Percentiles rank a stretch among this genome's conserved stretches.
These are phyloP conservation scores for Pseudoscleropodium purum DNA, from an alignment of 225 moss, liverwort and hornwort genomes.

Conservation along the genomic window DNA sequence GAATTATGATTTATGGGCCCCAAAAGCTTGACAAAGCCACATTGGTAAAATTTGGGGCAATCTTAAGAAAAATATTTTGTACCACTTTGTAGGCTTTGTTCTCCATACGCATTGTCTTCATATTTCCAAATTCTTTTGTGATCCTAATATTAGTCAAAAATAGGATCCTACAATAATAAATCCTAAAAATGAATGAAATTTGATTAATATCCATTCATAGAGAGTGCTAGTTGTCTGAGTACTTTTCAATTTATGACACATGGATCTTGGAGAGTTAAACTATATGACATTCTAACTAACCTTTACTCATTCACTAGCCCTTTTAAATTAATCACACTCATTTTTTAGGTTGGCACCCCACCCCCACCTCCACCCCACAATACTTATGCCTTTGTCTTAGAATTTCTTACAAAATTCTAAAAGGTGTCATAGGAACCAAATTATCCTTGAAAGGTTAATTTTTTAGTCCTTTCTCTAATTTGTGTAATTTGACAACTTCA, in stretches of 20 bases:
- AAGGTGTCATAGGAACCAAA: fast-evolving
- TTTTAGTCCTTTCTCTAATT: neutral
- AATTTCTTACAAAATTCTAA: neutral
- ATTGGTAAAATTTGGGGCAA: neutral
- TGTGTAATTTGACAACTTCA: neutral
- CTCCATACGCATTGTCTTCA: neutral
- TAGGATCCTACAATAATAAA: fast-evolving
- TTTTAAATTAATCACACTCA: too few species aligned
- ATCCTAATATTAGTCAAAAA: fast-evolving
- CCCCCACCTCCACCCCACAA: neutral
- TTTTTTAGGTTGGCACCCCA: neutral
- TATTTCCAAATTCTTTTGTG: fast-evolving
- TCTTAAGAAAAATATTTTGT: neutral
- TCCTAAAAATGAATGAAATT: neutral
- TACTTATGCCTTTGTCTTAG: neutral
- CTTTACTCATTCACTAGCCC: neutral
- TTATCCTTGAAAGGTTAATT: too few species aligned
- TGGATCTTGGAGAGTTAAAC: neutral
- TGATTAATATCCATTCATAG: neutral
- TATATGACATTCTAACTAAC: neutral
- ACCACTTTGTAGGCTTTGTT: neutral
- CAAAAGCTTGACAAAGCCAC: neutral
- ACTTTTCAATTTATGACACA: neutral
- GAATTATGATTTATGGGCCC: neutral
- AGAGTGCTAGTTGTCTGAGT: fast-evolving